Conservation (phyloP, 163 green algal species). For the Scenedesmus sp. region DNA sequence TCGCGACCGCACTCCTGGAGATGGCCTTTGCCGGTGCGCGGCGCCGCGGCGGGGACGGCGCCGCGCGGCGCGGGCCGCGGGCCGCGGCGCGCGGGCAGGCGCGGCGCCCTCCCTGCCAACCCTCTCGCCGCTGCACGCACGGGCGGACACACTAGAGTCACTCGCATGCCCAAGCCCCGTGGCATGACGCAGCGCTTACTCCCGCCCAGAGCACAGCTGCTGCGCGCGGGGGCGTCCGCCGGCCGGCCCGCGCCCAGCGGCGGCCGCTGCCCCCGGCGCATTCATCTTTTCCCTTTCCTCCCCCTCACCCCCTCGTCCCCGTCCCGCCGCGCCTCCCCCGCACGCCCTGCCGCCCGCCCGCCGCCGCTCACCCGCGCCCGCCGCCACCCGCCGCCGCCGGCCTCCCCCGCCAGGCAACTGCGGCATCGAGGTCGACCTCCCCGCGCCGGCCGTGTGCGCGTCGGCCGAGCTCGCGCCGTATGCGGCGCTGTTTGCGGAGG, state of each 20-base stretch:
- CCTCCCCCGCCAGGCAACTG: conserved; percentile 82
- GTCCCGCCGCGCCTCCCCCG: neutral
- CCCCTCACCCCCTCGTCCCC: neutral
- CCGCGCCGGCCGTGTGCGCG: conserved; percentile 38
- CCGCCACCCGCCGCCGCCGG: no score
- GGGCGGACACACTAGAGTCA: conserved; percentile 56
- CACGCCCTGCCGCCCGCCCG: conserved; percentile 27
- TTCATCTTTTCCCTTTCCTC: neutral
- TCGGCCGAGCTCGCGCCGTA: conserved; percentile 59
- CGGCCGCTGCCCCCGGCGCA: neutral
- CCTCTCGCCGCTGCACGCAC: neutral
- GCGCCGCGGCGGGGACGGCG: no score
- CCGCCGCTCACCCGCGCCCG: neutral
- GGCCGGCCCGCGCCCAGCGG: neutral
- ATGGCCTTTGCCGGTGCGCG: conserved; percentile 92
- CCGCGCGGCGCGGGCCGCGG: no score
- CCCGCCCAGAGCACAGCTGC: conserved; percentile 51
- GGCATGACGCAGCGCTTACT: conserved; percentile 60
- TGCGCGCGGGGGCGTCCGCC: neutral
- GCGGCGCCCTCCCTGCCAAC: no score
- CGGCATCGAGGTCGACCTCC: conserved; percentile 81
- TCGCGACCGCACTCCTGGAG: conserved; percentile 89
- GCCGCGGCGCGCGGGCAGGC: no score
- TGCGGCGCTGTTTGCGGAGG: conserved; percentile 93
- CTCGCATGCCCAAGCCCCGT: conserved; percentile 55